Base-by-base conservation (phyloP, 163 green algal genomes). In the Trebouxiophyceae sp. region DNA sequence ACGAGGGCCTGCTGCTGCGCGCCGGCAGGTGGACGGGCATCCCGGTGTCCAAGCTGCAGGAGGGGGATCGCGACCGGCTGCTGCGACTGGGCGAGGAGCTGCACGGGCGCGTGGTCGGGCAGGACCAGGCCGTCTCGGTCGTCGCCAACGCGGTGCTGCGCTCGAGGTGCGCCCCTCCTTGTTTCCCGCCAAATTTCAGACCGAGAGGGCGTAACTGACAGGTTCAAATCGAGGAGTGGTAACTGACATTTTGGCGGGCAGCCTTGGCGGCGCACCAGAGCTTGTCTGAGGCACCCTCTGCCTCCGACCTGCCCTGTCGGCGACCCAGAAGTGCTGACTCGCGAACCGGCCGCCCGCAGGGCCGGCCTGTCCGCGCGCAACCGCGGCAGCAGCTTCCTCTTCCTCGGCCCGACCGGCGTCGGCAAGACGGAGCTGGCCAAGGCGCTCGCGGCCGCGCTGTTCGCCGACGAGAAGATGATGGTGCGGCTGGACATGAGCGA, bases 361-460 rank as follows among this genome's bases (percentile, higher is more conserved):
- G 91, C 91, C 0, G 91, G 88, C n/a, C 77, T 97, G 45, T 74
- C 75, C 22, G 76, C 82, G 20, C 76, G 67, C 45, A 84, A 81
- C 66, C 84, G 89, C 44, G 89, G 84, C 71, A 84, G 74, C 33
- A 86, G 66, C 62, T 98, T 98, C 79, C 85, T 98, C 56, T 98
- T 98, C 78, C 78, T 97, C 45, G 93, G 92, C 0, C 89, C 89
- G 2, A 95, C 89, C 32, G 86, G 91, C 63, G 90, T 97, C 23
- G 91, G 91, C 67, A 97, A 97, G 81, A 96, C 91, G 2, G 91
- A 97, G 81, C 84, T 97, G 62, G 86, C 84, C 60, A 97, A 97
- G 78, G 85, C 89, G 19, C 74, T 97, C 60, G 88, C 90, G 0
- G 34, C 63, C n/a, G 75, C 80, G 73, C 75, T 96, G 68, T 97